Base-by-base conservation (phyloP, 306 rosid species). In the Lathyrus sativus region DNA sequence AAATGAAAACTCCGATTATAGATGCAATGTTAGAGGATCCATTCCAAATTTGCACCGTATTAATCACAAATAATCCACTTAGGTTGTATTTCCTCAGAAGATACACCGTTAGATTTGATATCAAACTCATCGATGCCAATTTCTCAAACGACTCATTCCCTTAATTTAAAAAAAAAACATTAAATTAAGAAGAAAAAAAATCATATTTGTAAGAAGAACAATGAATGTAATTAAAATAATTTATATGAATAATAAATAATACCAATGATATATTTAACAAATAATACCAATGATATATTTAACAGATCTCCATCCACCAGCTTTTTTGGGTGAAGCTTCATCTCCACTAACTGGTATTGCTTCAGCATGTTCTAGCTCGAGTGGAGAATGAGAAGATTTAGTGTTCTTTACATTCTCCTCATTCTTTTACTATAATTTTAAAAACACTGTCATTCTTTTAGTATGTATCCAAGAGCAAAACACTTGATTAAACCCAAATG, bases 111-210 rank as follows among this genome's bases (percentile, higher is more conserved):
- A 87, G 71, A 63, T 92, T 92, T 1, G 89, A 62, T 44, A 86
- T 73, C 83, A 92, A 80, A 75, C 96, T 89, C 96, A 92, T 92
- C 2, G 96, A 86, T 28, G 96, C 89, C 85, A 92, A 58, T 79
- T 92, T 92, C 88, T 92, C 98, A 45, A 92, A 89, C 10, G 95
- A 81, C 69, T 92, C 95, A 2, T 87, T 92, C 5, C 85, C 96
- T 89, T 46, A 19, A 51, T 19, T 9, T 50, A 2, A 75, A 39
- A 15, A 18, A 50, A 4, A 18, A 50, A 17, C 6, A 0, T 83
- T 43, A 5, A 58, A 77, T 22, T 12, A 0, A 58, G 18, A 15
- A 33, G n/a, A n/a, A 31, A 6, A 6, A n/a, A 3, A 24, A 24
- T 19, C 2, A 14, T 29, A 14, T 2, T 28, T 4, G 44, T 57